A percentile compares a stretch with the other conserved stretches of the same genome.
Evolutionary conservation across 352 stramenopile genomes (phyloP).

Genomic region (Elongisporangium senticosum): DNA sequence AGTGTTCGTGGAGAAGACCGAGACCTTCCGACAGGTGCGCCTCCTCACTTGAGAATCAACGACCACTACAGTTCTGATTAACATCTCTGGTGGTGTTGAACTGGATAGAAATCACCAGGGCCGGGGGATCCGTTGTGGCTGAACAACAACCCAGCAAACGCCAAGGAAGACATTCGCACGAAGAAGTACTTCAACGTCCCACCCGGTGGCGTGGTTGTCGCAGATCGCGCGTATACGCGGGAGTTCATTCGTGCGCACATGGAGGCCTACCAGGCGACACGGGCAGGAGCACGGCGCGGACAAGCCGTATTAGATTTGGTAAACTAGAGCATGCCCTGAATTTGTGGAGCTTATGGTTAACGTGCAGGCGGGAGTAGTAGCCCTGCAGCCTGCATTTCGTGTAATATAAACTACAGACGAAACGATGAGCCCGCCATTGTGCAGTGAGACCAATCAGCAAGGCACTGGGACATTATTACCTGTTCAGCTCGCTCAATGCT

Average conservation of each 20-base stretch:
- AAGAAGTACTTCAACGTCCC: slow-evolving; percentile 44
- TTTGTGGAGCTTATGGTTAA: background rate
- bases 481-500: slow-evolving; percentile 39
- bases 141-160: slow-evolving; percentile 39
- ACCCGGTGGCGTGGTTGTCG: slow-evolving; percentile 38
- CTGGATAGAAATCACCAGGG: slow-evolving; percentile 8
- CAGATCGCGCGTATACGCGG: slow-evolving; percentile 56
- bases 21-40: slow-evolving; percentile 30
- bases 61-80: background rate
- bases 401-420: slow-evolving; percentile 7
- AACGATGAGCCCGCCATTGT: background rate
- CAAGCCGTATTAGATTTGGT: background rate
- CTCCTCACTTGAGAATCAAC: background rate
- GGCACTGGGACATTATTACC: slow-evolving; percentile 10
- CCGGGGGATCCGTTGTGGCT: slow-evolving; percentile 34
- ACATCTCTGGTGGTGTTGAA: background rate
- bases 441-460: background rate
- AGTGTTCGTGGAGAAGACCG: slow-evolving; percentile 31
- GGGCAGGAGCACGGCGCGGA: background rate
- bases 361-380: background rate
- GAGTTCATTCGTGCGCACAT: slow-evolving; percentile 60
- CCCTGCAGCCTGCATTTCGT: slow-evolving; percentile 6
- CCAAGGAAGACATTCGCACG: slow-evolving; percentile 36
- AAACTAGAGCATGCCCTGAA: background rate
- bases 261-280: slow-evolving; percentile 26